phyloP scores from a whole-genome alignment of 2,329 filamentous ascomycete genomes.

The Arthrobotrys megalospora region DNA sequence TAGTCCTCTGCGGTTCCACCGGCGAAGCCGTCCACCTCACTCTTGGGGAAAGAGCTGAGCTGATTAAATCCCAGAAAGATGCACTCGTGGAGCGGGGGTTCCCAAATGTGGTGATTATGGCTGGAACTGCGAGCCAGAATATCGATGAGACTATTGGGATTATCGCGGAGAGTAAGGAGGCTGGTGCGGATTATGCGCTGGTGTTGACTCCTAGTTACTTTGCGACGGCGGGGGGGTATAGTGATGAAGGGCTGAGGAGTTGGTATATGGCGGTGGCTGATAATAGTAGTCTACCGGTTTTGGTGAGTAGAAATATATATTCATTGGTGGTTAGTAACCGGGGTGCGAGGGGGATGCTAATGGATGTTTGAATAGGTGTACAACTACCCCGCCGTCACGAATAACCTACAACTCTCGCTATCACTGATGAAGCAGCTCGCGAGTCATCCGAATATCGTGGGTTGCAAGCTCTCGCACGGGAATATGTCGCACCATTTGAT shows the following conservation, averaged over 20 bases:
- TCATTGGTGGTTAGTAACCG: not conserved
- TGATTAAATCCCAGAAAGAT: slow-evolving; percentile 73
- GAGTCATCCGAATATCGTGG: slow-evolving; percentile 77
- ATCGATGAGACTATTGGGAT: slow-evolving; percentile 75
- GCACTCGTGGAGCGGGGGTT: slow-evolving; percentile 74
- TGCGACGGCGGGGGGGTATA: slow-evolving; percentile 70
- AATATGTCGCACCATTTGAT: slow-evolving; percentile 77
- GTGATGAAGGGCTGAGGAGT: slow-evolving; percentile 74
- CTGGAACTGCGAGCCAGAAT: slow-evolving; percentile 75
- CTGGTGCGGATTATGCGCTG: slow-evolving; percentile 75
- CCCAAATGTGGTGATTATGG: slow-evolving; percentile 75
- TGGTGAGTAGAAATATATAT: slow-evolving; percentile 68
- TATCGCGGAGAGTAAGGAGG: slow-evolving; percentile 69
- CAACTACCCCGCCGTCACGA: slow-evolving; percentile 78
- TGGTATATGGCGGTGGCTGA: slow-evolving; percentile 77
- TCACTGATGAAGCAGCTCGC: slow-evolving; percentile 74
- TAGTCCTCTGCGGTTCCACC: slow-evolving; percentile 76
- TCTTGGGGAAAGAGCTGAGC: slow-evolving; percentile 72
- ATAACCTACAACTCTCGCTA: slow-evolving; percentile 75
- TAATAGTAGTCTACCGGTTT: slow-evolving; percentile 73
- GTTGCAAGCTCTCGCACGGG: slow-evolving; percentile 79
- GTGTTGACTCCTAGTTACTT: slow-evolving; percentile 78
- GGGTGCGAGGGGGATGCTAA: not conserved
- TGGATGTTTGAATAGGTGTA: slow-evolving; percentile 66
- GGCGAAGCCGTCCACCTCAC: slow-evolving; percentile 77